Base-by-base conservation (phyloP, 768 basidiomycete species). In the Mycena indigotica region DNA sequence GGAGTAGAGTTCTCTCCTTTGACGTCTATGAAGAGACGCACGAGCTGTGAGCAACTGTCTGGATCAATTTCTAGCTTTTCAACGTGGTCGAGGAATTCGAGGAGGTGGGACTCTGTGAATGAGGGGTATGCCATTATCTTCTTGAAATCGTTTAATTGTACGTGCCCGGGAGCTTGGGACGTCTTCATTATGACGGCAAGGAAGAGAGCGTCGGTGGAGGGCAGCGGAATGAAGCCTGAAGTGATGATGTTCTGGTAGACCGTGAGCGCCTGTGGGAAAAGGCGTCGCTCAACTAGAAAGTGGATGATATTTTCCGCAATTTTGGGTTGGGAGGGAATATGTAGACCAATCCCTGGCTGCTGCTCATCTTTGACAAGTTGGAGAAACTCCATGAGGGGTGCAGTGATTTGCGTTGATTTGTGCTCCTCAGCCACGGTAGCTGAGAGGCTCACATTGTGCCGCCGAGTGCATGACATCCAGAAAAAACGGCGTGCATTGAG, bases 201-300 rank as follows among this genome's bases (percentile, higher is more conserved):
- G 63, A 84, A 74, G 50, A 73, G 75, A 6, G 78, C 74, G 50
- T 77, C 70, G 15, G 81, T 71, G 15, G 72, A 53, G 5, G 70
- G 56, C 15, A 75, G 65, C 1, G 78, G 72, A 1, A 75, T 50
- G 39, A 81, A 70, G 8, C 76, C 75, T 17, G 76, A 73, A 1
- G 69, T 64, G 19, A 66, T 58, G 77, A 85, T 80, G 17, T 74
- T 72, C 6, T 71, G 62, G 62, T 81, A 76, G 12, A 84, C 66
- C 2, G 66, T 57, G 17, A 73, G 64, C 0, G 84, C 83, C 29
- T 74, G 68, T 13, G 65, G 62, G 52, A 78, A 75, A 6, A 68
- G 55, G 1, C 72, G 71, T 35, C 74, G 62, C 17, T 75, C 67
- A 23, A 85, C 64, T 46, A 84, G 76, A 19, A 75, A 69, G 6